Percentiles rank a stretch among this genome's conserved stretches.
Evolutionary conservation across 2,329 filamentous ascomycete species (phyloP).

Genomic region (Stagonosporopsis cucurbitacearum): DNA sequence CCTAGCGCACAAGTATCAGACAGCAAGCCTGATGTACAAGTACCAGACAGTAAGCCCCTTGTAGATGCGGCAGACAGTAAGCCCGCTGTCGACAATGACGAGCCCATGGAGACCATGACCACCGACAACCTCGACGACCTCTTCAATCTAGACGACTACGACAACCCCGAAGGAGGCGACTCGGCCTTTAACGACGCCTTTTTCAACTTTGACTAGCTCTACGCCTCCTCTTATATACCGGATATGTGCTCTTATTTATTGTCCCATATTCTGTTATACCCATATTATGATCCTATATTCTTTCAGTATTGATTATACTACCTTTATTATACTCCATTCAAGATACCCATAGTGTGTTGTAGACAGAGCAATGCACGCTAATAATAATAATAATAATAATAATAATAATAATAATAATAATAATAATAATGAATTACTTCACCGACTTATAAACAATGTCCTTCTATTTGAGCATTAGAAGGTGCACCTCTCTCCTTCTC

Average conservation of each 20-base stretch:
- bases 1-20: constrained; percentile 2
- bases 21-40: constrained; percentile 8
- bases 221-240: too few relatives aligned
- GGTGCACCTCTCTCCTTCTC: too few relatives aligned
- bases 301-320: too few relatives aligned
- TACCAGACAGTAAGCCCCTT: constrained; percentile 7
- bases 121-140: constrained; percentile 45
- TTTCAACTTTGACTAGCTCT: constrained; percentile 45
- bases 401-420: too few relatives aligned
- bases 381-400: too few relatives aligned
- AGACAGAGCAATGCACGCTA: too few relatives aligned
- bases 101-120: constrained; percentile 39
- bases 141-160: constrained; percentile 45
- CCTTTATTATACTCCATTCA: too few relatives aligned
- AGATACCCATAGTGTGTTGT: too few relatives aligned
- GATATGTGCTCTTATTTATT: too few relatives aligned
- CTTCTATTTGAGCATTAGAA: too few relatives aligned
- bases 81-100: constrained; percentile 17
- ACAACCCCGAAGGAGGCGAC: constrained; percentile 34
- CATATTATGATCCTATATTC: neutral
- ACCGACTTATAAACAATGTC: too few relatives aligned
- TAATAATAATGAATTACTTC: too few relatives aligned
- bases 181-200: constrained; percentile 50
- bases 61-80: constrained; percentile 8
- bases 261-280: neutral